A percentile compares a stretch with the other conserved stretches of the same genome.
These are phyloP conservation scores for Ampelocalamus luodianensis DNA, from an alignment of 176 grass and related monocot species.

Conservation along the genomic window DNA sequence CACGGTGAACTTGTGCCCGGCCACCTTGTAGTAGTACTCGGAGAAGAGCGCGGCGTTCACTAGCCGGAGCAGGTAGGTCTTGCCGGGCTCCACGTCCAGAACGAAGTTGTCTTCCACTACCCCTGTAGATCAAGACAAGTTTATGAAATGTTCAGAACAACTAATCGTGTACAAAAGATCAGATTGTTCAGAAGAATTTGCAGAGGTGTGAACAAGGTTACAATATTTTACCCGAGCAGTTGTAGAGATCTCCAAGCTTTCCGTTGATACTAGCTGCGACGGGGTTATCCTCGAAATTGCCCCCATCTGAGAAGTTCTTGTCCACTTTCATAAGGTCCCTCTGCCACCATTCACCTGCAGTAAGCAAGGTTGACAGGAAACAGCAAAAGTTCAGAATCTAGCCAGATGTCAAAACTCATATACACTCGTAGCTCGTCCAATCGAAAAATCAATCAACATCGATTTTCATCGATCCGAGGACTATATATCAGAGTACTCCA, in stretches of 20 bases:
- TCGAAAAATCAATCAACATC: no score
- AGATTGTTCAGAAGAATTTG: neutral
- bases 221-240: constrained; percentile 10
- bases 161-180: neutral
- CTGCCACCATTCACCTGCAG: constrained; percentile 12
- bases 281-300: neutral
- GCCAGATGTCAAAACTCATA: no score
- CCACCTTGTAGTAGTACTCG: constrained; percentile 13
- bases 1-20: constrained; percentile 21
- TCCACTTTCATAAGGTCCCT: neutral
- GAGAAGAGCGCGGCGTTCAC: neutral
- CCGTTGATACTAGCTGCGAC: constrained; percentile 13
- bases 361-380: neutral
- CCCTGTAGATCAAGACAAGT: neutral
- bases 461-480: neutral
- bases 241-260: constrained; percentile 25
- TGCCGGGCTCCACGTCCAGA: neutral
- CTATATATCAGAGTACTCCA: no score
- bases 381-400: neutral
- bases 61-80: neutral
- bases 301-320: neutral
- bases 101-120: neutral
- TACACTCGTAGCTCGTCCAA: no score
- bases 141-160: neutral
- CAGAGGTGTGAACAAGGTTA: neutral